Base-by-base conservation (phyloP, 352 stramenopile species). In the Phytophthora nicotianae region DNA sequence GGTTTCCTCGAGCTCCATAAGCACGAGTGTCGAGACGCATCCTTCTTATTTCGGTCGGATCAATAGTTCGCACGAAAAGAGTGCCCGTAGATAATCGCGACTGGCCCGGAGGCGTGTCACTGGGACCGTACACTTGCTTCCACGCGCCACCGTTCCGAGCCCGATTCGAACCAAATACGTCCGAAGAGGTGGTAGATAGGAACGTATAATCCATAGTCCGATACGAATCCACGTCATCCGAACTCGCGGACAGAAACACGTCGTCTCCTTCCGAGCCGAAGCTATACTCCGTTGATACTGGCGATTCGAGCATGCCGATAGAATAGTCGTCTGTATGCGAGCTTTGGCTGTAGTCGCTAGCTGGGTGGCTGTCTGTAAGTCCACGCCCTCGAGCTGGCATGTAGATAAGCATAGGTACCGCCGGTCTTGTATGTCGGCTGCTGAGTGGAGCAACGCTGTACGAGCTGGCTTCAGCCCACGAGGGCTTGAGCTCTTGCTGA, bases 281-380 rank as follows among this genome's bases (percentile, higher is more conserved):
- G 27, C 63, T 75, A 40, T 75, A 75, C 19, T 55, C 67, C 1
- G 62, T 68, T 11, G 67, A 75, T 16, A 64, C 51, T 5, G 67
- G 68, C 11, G 68, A 75, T 42, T 75, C 63, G 4, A 75, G 58
- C 23, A 72, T 70, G 3, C 47, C 62, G 13, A 75, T 75, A 19
- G 68, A 72, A 41, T 72, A 72, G 53, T 75, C 58, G 21, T 75
- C 68, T 4, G 68, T 63, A 24, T 75, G 50, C 1, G 58, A 72
- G 40, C 63, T 72, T 23, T 57, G 35, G 40, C 50, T 57, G 45
- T 58, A 53, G 19, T 75, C 62, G 49, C 68, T 75, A 33, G 49
- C 26, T 20, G 43, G 10, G 5, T 57, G 51, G 24, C 40, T 70
- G 19, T 65, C 54, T 17, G 47, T 57, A 3, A 65, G 27, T 14